A percentile compares a stretch with the other conserved stretches of the same genome.
phyloP scores from a whole-genome alignment of 306 rosid species.

The Vigna nakashimae region DNA sequence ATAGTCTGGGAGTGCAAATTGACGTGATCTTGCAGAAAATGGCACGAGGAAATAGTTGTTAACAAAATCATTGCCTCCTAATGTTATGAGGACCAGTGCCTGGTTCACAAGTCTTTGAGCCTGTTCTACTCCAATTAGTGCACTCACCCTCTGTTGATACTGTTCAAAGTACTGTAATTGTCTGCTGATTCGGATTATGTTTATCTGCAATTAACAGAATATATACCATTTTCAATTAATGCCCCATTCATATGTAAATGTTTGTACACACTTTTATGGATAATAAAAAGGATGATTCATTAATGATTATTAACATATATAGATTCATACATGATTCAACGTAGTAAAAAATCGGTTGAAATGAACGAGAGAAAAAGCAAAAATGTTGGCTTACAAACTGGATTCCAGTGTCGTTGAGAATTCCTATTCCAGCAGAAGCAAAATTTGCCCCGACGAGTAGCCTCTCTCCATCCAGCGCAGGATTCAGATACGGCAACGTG shows the following conservation, averaged over 20 bases:
- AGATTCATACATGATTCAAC: too few species aligned
- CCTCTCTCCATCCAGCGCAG: conserved; percentile 56
- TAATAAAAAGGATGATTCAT: too few species aligned
- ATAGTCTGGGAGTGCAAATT: conserved; percentile 72
- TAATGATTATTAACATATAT: too few species aligned
- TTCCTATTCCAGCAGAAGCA: conserved; percentile 95
- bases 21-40: conserved; percentile 87
- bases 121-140: conserved; percentile 61
- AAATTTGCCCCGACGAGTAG: conserved; percentile 85
- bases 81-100: conserved; percentile 67
- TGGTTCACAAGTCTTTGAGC: conserved; percentile 56
- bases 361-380: too few species aligned
- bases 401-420: conserved; percentile 89
- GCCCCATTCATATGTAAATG: too few species aligned
- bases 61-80: conserved; percentile 91
- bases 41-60: conserved; percentile 85
- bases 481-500: conserved; percentile 83
- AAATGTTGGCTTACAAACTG: conserved; percentile 67
- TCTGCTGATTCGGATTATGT: conserved; percentile 66
- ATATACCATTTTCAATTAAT: too few species aligned
- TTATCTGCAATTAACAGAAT: too few species aligned
- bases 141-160: conserved; percentile 72
- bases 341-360: too few species aligned
- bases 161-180: conserved; percentile 71
- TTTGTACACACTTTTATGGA: too few species aligned